These are phyloP conservation scores for Naganishia kalamii DNA, from an alignment of 768 basidiomycete species.

Conservation along the genomic window DNA sequence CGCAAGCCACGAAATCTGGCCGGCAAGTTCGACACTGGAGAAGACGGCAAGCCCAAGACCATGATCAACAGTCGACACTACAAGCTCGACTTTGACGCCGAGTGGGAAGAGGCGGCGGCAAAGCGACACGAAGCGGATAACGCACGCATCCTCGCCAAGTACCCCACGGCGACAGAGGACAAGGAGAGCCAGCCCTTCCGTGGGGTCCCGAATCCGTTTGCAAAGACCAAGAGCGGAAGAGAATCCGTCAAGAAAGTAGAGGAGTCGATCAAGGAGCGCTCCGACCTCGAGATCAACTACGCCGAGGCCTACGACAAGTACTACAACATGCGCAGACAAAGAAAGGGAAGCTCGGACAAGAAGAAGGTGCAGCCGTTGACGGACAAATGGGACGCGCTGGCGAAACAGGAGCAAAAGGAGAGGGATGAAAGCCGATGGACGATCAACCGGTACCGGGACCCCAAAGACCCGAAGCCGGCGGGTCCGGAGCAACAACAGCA, in stretches of 20 bases:
- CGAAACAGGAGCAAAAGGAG: background rate
- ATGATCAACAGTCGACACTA: conserved; percentile 4
- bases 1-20: background rate
- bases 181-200: background rate
- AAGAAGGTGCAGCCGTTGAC: background rate
- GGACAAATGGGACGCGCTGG: background rate
- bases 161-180: background rate
- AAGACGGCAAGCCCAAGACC: background rate
- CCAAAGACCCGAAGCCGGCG: background rate
- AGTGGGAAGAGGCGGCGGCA: conserved; percentile 4
- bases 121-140: conserved; percentile 18
- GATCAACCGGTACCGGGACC: background rate
- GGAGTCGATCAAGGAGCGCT: background rate
- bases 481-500: background rate
- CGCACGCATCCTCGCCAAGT: background rate
- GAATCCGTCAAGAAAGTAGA: background rate
- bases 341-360: background rate
- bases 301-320: background rate
- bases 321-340: background rate
- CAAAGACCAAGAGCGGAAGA: background rate
- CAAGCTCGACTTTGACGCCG: conserved; percentile 16
- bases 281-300: background rate
- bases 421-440: background rate
- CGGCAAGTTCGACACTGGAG: background rate
- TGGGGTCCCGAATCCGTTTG: background rate